Evolutionary conservation across 495 filamentous ascomycete genomes (phyloP).

Genomic region (Sporormia fimetaria): DNA sequence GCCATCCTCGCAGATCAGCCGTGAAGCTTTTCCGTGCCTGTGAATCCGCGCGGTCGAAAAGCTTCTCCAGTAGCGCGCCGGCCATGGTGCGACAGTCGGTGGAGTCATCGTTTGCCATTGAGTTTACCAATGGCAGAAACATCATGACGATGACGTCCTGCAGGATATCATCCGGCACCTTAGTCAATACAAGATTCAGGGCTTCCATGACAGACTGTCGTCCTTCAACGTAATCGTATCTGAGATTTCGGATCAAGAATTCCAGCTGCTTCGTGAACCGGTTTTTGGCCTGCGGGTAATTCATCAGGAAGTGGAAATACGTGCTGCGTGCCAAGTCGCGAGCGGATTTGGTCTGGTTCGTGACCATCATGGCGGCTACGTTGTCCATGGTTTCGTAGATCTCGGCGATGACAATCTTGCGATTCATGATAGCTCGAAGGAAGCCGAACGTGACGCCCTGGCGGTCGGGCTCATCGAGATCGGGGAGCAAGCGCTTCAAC

Average conservation of each 20-base stretch:
- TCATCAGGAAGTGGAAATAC: constrained; percentile 86
- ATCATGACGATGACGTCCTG: constrained; percentile 72
- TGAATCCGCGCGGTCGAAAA: constrained; percentile 67
- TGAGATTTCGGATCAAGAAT: constrained; percentile 81
- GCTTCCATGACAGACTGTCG: constrained; percentile 86
- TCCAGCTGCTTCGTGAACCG: constrained; percentile 77
- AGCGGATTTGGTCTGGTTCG: constrained; percentile 75
- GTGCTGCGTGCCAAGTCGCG: constrained; percentile 76
- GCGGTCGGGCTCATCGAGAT: constrained; percentile 82
- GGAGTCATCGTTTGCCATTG: constrained; percentile 78
- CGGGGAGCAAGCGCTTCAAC: constrained; percentile 70
- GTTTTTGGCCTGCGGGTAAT: constrained; percentile 84
- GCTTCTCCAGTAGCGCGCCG: constrained; percentile 61
- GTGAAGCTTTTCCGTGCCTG: constrained; percentile 60
- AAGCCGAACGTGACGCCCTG: constrained; percentile 92
- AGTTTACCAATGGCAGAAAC: constrained; percentile 76
- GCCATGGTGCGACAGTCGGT: constrained; percentile 77
- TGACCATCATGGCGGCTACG: constrained; percentile 89
- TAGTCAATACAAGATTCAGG: constrained; percentile 68
- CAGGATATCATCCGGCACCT: constrained; percentile 64
- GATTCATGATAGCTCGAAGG: constrained; percentile 67
- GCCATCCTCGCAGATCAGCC: constrained; percentile 60
- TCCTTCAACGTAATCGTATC: constrained; percentile 78
- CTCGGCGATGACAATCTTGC: constrained; percentile 72
- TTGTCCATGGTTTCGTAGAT: constrained; percentile 86